Evolutionary conservation across 2,329 filamentous ascomycete species (phyloP), one percentile per base, ranked within the genome.

Genomic region (Aspergillus ochraceus): DNA sequence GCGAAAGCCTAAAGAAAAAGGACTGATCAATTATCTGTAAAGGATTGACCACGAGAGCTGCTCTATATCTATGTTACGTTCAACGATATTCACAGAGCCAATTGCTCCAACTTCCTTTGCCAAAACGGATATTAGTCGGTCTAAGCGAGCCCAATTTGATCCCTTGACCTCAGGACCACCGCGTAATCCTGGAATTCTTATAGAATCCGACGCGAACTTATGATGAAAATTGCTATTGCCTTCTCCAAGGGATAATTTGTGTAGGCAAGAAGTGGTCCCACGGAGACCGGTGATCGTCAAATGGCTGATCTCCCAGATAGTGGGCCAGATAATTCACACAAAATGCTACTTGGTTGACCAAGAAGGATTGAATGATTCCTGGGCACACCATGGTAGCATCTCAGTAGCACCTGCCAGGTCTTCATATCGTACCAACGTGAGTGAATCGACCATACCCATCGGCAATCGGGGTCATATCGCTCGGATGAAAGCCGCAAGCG

Each of bases 371-470:
- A 14, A n/a, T 14, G 14, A 39, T 39, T 2, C 14, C 36, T 39
- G 10, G 36, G 5, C 14, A n/a, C 5, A 17, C 36, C 9, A 32
- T 39, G 36, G 12, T 17, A 39, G 36, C 4, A n/a, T 14, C 2
- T 39, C 30, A 39, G 12, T 39, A 14, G 1, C 19, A n/a, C 11
- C 32, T 47, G 6, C 6, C 2, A 47, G 17, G 12, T 11, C 11
- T 14, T 47, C 45, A 6, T 17, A 6, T n/a, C 36, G 11, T 17
- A 39, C 90, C 91, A 61, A 83, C 91, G 72, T 95, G 95, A 75
- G 95, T 83, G 75, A 92, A 90, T 51, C 91, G 91, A 68, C 91
- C 91, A 54, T 83, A 73, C 85, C 86, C 94, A 77, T 95, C 91
- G n/a, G n/a, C n/a, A 74, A 85, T 84, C 90, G 49, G 1, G 54